Evolutionary conservation across 208 protist species (phyloP).

Genomic region (Crithidia bombi): DNA sequence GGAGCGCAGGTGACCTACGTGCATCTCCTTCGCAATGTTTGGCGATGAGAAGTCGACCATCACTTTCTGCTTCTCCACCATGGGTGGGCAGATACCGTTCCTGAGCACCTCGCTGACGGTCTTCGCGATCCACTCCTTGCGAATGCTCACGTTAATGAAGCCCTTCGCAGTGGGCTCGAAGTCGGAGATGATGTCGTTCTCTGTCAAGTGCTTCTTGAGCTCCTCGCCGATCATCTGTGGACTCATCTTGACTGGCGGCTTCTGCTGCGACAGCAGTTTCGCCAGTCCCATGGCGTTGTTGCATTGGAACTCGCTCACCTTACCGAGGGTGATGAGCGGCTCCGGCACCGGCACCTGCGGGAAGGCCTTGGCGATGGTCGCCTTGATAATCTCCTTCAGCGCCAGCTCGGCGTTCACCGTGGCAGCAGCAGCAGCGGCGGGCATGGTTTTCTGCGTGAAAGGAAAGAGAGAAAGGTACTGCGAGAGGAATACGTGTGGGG

Average conservation of each 20-base stretch:
- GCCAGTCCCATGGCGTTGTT: conserved; percentile 94
- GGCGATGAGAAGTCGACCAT: conserved; percentile 98
- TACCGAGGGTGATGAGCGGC: conserved; percentile 79
- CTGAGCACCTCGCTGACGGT: conserved; percentile 60
- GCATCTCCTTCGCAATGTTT: conserved; percentile 99
- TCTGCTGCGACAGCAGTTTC: conserved; percentile 84
- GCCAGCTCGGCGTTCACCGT: conserved; percentile 78
- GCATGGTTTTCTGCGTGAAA: conserved; percentile 14
- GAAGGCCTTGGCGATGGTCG: conserved; percentile 83
- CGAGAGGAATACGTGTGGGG: too few relatives aligned
- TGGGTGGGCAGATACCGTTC: conserved; percentile 74
- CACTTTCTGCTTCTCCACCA: conserved; percentile 68
- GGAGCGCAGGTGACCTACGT: conserved; percentile 98
- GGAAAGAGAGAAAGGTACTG: background rate
- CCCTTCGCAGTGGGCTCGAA: conserved; percentile 90
- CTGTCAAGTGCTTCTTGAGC: conserved; percentile 75
- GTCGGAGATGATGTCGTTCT: conserved; percentile 84
- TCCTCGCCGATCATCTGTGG: conserved; percentile 85
- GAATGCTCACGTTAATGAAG: conserved; percentile 94
- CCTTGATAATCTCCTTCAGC: conserved; percentile 80
- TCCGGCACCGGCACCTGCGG: conserved; percentile 65
- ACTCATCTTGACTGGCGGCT: conserved; percentile 82
- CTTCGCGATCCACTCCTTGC: conserved; percentile 58
- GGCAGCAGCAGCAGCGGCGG: conserved; percentile 21
- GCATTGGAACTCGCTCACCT: conserved; percentile 95